These are phyloP conservation scores for Wickerhamomyces rabaulensis DNA, from an alignment of 805 yeast species.

Conservation along the genomic window DNA sequence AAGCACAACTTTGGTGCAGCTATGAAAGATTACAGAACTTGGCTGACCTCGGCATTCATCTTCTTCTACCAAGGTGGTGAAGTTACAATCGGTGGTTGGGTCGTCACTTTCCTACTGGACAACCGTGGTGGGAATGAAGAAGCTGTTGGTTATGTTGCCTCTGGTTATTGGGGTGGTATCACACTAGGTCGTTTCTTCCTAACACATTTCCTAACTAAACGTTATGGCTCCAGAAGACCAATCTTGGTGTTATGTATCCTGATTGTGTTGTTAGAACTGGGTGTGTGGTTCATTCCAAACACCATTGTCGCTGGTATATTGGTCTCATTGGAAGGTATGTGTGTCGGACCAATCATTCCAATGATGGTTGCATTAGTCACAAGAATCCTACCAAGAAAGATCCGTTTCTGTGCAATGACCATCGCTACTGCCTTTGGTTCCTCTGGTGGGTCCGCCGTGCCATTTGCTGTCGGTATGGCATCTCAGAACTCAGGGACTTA, in stretches of 20 bases:
- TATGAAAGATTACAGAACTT: slow-evolving; percentile 35
- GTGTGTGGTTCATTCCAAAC: slow-evolving; percentile 45
- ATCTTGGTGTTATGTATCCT: slow-evolving; percentile 30
- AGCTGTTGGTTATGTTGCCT: slow-evolving; percentile 49
- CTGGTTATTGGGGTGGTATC: slow-evolving; percentile 65
- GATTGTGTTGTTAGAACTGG: slow-evolving; percentile 33
- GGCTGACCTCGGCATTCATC: slow-evolving; percentile 47
- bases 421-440: slow-evolving; percentile 51
- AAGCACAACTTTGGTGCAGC: slow-evolving; percentile 31
- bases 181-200: slow-evolving; percentile 50
- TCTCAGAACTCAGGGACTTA: slow-evolving; percentile 41
- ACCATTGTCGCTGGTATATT: slow-evolving; percentile 41
- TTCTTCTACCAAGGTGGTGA: slow-evolving; percentile 61
- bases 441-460: slow-evolving; percentile 52
- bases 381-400: slow-evolving; percentile 43
- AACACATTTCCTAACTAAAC: slow-evolving; percentile 33
- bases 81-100: slow-evolving; percentile 64
- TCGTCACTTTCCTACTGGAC: slow-evolving; percentile 50
- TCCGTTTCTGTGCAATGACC: slow-evolving; percentile 44
- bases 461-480: slow-evolving; percentile 45
- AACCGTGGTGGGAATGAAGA: slow-evolving; percentile 39
- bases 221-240: slow-evolving; percentile 40
- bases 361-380: slow-evolving; percentile 41
- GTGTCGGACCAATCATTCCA: slow-evolving; percentile 54
- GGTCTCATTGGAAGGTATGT: slow-evolving; percentile 44